These are phyloP conservation scores for Tetrapyrgos nigripes DNA, from an alignment of 1,284 basidiomycete species.

Conservation along the genomic window DNA sequence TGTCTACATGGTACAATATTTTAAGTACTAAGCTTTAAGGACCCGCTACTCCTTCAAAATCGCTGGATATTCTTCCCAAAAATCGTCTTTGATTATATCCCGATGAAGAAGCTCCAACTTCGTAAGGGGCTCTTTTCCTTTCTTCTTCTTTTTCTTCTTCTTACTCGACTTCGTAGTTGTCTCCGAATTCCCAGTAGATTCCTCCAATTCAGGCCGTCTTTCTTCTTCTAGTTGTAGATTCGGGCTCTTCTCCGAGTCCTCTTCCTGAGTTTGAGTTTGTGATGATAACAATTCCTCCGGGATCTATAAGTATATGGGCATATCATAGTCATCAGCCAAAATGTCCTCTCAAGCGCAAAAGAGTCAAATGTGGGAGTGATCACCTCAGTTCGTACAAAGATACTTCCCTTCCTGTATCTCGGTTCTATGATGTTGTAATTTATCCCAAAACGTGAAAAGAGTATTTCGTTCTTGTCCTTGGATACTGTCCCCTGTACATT, in stretches of 20 bases:
- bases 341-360: too few relatives aligned
- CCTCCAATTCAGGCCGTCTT: not conserved
- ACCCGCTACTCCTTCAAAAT: conserved; percentile 49
- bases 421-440: conserved; percentile 87
- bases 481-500: conserved; percentile 82
- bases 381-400: conserved; percentile 73
- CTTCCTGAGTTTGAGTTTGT: too few relatives aligned
- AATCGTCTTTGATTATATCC: conserved; percentile 83
- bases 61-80: conserved; percentile 69
- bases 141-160: conserved; percentile 26
- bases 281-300: conserved; percentile 4
- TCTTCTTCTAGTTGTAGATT: too few relatives aligned
- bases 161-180: not conserved
- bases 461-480: conserved; percentile 90
- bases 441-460: conserved; percentile 82
- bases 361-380: conserved; percentile 3
- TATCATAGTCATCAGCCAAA: too few relatives aligned
- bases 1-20: too few relatives aligned
- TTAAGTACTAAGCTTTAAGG: too few relatives aligned
- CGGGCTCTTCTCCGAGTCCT: too few relatives aligned
- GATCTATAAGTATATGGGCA: conserved; percentile 13
- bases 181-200: not conserved
- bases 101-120: conserved; percentile 72
- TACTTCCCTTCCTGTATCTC: conserved; percentile 87
- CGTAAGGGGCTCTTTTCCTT: conserved; percentile 41